Evolutionary conservation across 2,329 filamentous ascomycete species (phyloP).

Genomic region (Epichloe bromicola): DNA sequence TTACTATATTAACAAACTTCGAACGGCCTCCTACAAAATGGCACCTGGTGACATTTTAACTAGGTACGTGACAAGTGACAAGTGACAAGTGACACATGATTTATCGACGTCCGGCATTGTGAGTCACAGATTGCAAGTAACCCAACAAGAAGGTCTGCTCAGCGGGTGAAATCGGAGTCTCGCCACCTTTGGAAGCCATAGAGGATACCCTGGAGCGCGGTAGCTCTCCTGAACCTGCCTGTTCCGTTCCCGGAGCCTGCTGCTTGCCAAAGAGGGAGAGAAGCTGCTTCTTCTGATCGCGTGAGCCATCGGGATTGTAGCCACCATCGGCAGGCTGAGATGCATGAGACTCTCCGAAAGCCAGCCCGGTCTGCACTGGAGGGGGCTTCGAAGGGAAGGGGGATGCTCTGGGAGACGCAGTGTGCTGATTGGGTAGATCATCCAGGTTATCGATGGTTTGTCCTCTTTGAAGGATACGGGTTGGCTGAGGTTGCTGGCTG

Average conservation of each 20-base stretch:
- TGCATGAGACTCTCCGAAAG: not conserved
- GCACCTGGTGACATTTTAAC: not conserved
- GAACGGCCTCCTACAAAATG: not conserved
- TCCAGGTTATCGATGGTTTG: conserved; percentile 15
- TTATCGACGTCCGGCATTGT: conserved; percentile 22
- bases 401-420: conserved; percentile 12
- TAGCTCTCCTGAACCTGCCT: conserved; percentile 5
- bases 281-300: conserved; percentile 24
- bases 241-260: not conserved
- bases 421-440: not conserved
- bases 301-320: conserved; percentile 14
- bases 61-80: not conserved
- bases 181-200: conserved; percentile 28
- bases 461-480: conserved; percentile 24
- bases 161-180: conserved; percentile 49
- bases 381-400: conserved; percentile 9
- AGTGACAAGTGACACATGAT: not conserved
- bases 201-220: conserved; percentile 28
- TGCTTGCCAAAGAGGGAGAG: conserved; percentile 51
- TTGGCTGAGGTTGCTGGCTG: conserved; percentile 11
- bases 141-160: conserved; percentile 66
- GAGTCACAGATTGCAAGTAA: conserved; percentile 50
- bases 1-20: not conserved
- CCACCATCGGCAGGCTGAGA: not conserved
- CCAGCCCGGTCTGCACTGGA: conserved; percentile 1